phyloP scores from a whole-genome alignment of 495 filamentous ascomycete genomes.

The Penicillium soppii region DNA sequence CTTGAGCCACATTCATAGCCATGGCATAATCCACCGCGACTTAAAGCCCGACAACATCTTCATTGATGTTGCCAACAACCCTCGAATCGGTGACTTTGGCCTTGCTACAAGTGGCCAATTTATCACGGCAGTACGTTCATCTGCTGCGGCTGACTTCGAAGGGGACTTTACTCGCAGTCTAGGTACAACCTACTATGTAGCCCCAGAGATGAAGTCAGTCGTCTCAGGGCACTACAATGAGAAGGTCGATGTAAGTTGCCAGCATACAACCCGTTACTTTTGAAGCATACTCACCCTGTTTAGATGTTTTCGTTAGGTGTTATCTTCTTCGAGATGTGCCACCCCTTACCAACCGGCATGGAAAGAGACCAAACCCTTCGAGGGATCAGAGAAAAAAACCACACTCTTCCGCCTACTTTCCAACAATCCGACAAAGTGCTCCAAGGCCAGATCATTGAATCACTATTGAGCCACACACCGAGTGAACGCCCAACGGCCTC shows the following conservation, averaged over 20 bases:
- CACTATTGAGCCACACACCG: conserved; percentile 76
- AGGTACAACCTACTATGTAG: conserved; percentile 93
- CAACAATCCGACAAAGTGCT: conserved; percentile 69
- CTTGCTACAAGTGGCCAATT: conserved; percentile 87
- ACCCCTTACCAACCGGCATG: conserved; percentile 79
- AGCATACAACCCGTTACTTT: too few species aligned
- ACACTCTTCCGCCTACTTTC: conserved; percentile 72
- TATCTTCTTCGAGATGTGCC: conserved; percentile 98
- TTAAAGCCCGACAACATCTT: conserved; percentile 99
- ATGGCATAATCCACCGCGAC: conserved; percentile 94
- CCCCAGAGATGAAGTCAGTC: conserved; percentile 78
- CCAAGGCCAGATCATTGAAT: conserved; percentile 74
- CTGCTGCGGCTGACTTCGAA: conserved; percentile 45
- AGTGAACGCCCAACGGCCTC: conserved; percentile 78
- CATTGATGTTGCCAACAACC: conserved; percentile 84
- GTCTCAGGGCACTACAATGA: conserved; percentile 77
- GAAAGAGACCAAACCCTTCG: conserved; percentile 78
- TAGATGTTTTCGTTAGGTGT: conserved; percentile 96
- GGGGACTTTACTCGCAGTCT: conserved; percentile 78
- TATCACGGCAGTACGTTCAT: conserved; percentile 47
- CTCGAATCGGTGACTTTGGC: conserved; percentile 95
- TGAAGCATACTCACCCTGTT: conserved; percentile 9
- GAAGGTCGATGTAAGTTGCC: conserved; percentile 77
- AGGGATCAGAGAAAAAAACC: conserved; percentile 64
- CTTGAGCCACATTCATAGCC: conserved; percentile 81